Base-by-base conservation (phyloP, 202 grass and related monocot species). In the Panicum virgatum region DNA sequence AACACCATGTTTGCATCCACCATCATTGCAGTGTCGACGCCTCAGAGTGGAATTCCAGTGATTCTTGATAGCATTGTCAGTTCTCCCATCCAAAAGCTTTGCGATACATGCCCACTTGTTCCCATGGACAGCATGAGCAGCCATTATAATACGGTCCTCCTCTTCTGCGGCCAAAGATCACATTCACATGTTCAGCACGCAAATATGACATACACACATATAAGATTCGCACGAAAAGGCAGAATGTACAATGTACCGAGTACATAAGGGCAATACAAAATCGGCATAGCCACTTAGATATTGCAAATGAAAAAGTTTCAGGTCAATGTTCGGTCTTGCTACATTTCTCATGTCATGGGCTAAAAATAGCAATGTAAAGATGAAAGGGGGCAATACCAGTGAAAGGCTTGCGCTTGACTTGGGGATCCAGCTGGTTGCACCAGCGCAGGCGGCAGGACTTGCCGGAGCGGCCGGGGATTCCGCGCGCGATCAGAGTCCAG, bases 1-100 rank as follows among this genome's bases (percentile, higher is more conserved):
- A 78, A 43, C 85, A 78, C 80, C 34, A 56, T 77, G 46, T 63
- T 78, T 79, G 75, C 84, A 96, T 29, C 19, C 70, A 32, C 86
- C 71, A 81, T 79, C 66, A 6, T 84, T 65, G 82, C 84, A 87
- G 75, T 78, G 67, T 26, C 85, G 88, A n/a, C 93, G 89, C 58
- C 87, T 96, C 73, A 99, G 83, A 68, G 96, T 96, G 45, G 96
- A 99, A 92, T 99, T 99, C 96, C 93, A 99, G 83, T 96, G 93
- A 42, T 99, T 99, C 88, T 99, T 99, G 70, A 99, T 99, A 51
- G 93, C 91, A 66, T 96, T 99, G 69, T 99, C 93, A 1, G 96
- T 99, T 94, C 96, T 91, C 26, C 93, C 89, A 73, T 84, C 85
- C 79, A 99, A 93, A 87, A 90, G 91, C 84, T 92, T 96, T 2